Percentiles rank a stretch among this genome's conserved stretches.
Evolutionary conservation across 148 eudicot species (phyloP).

Genomic region (Polygonum aviculare): DNA sequence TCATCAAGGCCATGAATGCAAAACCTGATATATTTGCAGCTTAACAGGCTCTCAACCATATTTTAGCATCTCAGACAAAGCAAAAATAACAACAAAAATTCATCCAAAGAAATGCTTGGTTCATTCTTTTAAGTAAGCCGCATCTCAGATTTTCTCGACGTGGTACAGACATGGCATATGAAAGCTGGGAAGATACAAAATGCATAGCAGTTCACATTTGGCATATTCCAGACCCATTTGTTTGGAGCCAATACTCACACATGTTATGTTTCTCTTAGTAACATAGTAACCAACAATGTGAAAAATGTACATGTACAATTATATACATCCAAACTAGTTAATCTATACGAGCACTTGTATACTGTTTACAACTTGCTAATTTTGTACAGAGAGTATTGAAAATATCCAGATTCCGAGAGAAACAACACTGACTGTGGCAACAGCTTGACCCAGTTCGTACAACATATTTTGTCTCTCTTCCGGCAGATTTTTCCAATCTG

Average conservation of each 20-base stretch:
- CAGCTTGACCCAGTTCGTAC: conserved; percentile 65
- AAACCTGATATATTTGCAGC: background rate
- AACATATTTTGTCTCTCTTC: conserved; percentile 36
- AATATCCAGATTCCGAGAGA: conserved; percentile 74
- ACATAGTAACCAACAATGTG: background rate
- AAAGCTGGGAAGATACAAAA: background rate
- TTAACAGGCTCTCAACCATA: no score
- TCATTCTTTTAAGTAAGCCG: background rate
- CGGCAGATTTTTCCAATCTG: conserved; percentile 60
- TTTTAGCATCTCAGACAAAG: no score
- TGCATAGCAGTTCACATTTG: background rate
- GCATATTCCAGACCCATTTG: background rate
- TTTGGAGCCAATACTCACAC: background rate
- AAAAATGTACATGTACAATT: conserved; percentile 15
- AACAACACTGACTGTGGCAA: conserved; percentile 58
- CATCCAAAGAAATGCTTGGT: background rate
- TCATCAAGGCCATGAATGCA: background rate
- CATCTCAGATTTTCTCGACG: background rate
- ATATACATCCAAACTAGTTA: conserved; percentile 3
- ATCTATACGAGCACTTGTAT: background rate
- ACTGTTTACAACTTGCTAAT: background rate
- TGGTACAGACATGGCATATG: background rate
- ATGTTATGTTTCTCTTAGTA: background rate
- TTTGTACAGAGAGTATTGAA: conserved; percentile 35
- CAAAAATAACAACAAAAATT: no score